phyloP scores from a whole-genome alignment of 495 filamentous ascomycete genomes.

The Evernia prunastri region DNA sequence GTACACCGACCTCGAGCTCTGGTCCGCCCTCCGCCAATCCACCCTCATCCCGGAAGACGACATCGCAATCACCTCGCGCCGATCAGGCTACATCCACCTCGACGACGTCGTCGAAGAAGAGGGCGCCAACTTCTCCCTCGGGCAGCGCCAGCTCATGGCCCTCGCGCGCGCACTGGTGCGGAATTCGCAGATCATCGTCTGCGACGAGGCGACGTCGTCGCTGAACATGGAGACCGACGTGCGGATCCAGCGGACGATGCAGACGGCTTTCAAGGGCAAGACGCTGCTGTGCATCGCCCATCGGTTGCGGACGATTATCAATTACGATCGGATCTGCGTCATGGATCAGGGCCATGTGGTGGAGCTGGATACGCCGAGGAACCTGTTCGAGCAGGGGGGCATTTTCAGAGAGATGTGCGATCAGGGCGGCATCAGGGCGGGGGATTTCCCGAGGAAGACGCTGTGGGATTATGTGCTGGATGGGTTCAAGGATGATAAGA shows the following conservation, averaged over 20 bases:
- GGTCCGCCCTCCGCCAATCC: constrained; percentile 24
- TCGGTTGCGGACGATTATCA: constrained; percentile 29
- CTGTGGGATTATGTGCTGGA: not conserved
- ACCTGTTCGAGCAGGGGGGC: constrained; percentile 23
- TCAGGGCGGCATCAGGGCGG: not conserved
- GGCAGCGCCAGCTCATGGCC: constrained; percentile 31
- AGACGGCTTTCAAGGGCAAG: constrained; percentile 24
- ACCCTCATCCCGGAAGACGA: constrained; percentile 17
- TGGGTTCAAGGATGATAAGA: not conserved
- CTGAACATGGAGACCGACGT: constrained; percentile 30
- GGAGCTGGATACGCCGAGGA: constrained; percentile 29
- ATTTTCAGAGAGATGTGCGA: constrained; percentile 24
- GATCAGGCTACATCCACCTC: constrained; percentile 14
- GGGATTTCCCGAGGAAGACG: not conserved
- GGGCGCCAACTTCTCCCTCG: constrained; percentile 29
- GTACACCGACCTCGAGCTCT: constrained; percentile 22
- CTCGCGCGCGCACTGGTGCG: constrained; percentile 30
- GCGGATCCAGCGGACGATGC: constrained; percentile 30
- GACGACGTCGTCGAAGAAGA: constrained; percentile 24
- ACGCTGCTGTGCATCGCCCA: constrained; percentile 36
- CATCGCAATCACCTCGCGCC: not conserved
- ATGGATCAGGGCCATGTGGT: constrained; percentile 27
- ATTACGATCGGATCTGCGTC: constrained; percentile 31
- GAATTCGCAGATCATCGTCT: constrained; percentile 26
- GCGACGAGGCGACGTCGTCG: constrained; percentile 26